Evolutionary conservation across 495 filamentous ascomycete genomes (phyloP).

Genomic region (Amniculicola lignicola): DNA sequence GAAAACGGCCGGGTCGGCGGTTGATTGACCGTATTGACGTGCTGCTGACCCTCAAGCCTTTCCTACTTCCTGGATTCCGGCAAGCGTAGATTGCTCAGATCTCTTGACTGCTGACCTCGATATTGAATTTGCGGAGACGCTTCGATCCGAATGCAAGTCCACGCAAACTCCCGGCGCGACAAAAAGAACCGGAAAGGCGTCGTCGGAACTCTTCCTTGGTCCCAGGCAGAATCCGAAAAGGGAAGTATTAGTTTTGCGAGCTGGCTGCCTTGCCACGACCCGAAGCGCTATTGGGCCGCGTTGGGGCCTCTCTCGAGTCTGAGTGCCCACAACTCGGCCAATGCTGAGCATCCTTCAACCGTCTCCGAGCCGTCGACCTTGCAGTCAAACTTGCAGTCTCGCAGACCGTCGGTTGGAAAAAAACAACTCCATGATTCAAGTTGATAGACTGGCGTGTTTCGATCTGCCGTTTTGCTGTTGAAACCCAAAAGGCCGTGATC

Average conservation of each 20-base stretch:
- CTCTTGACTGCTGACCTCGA: slow-evolving; percentile 9
- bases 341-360: neutral
- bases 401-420: neutral
- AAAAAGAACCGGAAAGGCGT: neutral
- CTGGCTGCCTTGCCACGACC: neutral
- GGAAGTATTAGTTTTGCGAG: slow-evolving; percentile 24
- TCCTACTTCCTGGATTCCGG: slow-evolving; percentile 17
- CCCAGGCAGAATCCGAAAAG: slow-evolving; percentile 13
- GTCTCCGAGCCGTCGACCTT: neutral
- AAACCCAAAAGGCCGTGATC: neutral
- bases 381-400: neutral
- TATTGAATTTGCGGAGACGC: slow-evolving; percentile 26
- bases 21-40: slow-evolving; percentile 4
- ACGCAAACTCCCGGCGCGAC: neutral
- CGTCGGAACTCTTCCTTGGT: neutral
- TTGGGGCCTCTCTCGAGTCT: neutral
- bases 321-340: neutral
- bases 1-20: neutral
- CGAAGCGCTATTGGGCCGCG: slow-evolving; percentile 9
- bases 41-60: neutral
- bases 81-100: neutral
- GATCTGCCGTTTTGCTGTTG: slow-evolving; percentile 1
- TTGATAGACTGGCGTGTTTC: slow-evolving; percentile 14
- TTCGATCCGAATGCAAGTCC: slow-evolving; percentile 19
- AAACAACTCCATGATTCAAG: slow-evolving; percentile 20